These are phyloP conservation scores for Mucor mucedo DNA, from an alignment of 371 early-diverging fungal genomes.

Conservation along the genomic window DNA sequence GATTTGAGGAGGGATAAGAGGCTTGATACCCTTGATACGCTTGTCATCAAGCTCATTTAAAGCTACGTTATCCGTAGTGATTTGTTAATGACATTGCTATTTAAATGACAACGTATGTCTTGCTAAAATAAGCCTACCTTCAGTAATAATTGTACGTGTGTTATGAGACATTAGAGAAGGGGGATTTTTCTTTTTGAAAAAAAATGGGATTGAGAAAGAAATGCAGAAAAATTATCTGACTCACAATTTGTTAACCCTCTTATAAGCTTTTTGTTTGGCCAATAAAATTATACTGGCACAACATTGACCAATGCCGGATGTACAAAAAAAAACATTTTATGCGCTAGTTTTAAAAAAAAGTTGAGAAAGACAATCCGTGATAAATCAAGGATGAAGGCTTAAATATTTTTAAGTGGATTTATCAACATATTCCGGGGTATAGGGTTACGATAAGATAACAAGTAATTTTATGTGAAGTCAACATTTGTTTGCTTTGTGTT, in stretches of 20 bases:
- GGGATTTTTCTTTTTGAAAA: not conserved
- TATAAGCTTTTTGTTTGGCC: not conserved
- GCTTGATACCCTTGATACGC: conserved; percentile 87
- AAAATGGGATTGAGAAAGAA: not conserved
- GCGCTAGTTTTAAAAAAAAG: too few relatives aligned
- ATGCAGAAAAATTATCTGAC: conserved; percentile 15
- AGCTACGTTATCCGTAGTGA: conserved; percentile 41
- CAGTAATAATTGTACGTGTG: conserved; percentile 28
- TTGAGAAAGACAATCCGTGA: too few relatives aligned
- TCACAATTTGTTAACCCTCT: conserved; percentile 17
- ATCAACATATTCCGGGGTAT: too few relatives aligned
- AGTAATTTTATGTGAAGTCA: not conserved
- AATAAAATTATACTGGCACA: not conserved
- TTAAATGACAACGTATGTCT: not conserved
- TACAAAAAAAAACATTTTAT: not conserved
- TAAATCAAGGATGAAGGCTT: too few relatives aligned
- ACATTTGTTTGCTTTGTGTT: not conserved
- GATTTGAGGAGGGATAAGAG: conserved; percentile 94
- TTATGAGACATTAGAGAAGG: conserved; percentile 23
- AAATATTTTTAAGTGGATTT: too few relatives aligned
- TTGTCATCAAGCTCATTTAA: conserved; percentile 93
- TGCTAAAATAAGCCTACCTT: conserved; percentile 20
- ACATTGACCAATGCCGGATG: not conserved
- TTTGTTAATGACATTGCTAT: not conserved
- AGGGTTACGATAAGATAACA: not conserved